Evolutionary conservation across 208 protist species (phyloP).

Genomic region (Crithidia expoeki): DNA sequence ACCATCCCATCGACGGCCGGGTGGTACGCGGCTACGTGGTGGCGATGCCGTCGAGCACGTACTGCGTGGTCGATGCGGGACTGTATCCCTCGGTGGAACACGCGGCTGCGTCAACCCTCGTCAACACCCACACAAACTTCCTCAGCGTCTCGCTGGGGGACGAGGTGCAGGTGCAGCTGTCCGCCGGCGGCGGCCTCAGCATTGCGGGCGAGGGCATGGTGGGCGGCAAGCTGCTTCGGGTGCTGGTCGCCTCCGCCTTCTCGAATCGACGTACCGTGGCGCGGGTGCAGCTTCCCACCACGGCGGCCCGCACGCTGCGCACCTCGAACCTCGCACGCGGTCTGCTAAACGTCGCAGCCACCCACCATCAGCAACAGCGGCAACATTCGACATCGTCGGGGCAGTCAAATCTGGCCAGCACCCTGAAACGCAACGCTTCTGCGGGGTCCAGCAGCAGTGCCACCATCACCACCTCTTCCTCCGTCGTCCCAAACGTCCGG

Average conservation of each 20-base stretch:
- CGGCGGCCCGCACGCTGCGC: constrained; percentile 20
- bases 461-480: not conserved
- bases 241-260: constrained; percentile 22
- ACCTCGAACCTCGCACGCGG: constrained; percentile 24
- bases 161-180: constrained; percentile 66
- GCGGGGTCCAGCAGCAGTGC: not conserved
- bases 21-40: constrained; percentile 75
- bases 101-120: constrained; percentile 29
- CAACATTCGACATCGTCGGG: not conserved
- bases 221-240: constrained; percentile 40
- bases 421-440: constrained; percentile 5
- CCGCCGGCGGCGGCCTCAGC: constrained; percentile 26
- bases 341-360: constrained; percentile 4
- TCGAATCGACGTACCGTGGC: constrained; percentile 13
- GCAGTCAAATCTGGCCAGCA: not conserved
- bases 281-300: constrained; percentile 27
- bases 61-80: constrained; percentile 73
- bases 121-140: constrained; percentile 79
- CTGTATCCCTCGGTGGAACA: constrained; percentile 37
- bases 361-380: constrained; percentile 3
- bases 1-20: constrained; percentile 35
- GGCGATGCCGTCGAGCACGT: constrained; percentile 37
- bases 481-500: not conserved
- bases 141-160: constrained; percentile 59
- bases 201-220: constrained; percentile 31